Base-by-base conservation (phyloP, 352 stramenopile genomes). In the Globisporangium paddicum region DNA sequence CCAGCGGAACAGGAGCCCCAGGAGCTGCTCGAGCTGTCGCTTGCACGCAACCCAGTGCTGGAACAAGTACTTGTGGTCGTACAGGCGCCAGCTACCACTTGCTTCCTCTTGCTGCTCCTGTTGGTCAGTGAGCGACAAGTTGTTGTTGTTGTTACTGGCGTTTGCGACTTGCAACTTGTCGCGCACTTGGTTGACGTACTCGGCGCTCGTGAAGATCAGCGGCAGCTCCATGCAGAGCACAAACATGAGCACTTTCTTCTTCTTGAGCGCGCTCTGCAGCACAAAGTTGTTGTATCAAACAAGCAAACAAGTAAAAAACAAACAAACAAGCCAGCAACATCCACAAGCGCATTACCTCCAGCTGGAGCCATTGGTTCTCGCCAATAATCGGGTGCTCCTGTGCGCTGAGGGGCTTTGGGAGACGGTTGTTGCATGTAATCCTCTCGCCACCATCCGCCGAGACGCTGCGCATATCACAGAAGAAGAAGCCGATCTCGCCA, bases 21-120 rank as follows among this genome's bases (percentile, higher is more conserved):
- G 46, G 2, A 93, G 65, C 62, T 90, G 79, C 61, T 90, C 80
- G 1, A 93, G 60, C 46, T 90, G 81, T 0, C 74, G 66, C 5
- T 76, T 79, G 38, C 83, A 93, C 10, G 66, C 75, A 7, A 90
- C 63, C 81, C 81, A 93, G 50, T 93, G 83, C 53, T 90, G 81
- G 19, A 48, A 50, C 25, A 88, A 13, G 9, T 67, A 46, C 18
- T 58, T 56, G n/a, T 79, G 67, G 64, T 91, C 79, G 63, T 93
- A 93, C 7, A 87, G 54, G 21, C 66, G 69, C 69, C 76, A 82
- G 2, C 6, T 40, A 5, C 63, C 55, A 1, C 5, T 25, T 11
- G 34, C n/a, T 38, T 61, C 55, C 13, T 62, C 23, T 28, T 28
- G 47, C 28, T 54, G 47, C 47, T 23, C 18, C 14, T 54, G 47